Evolutionary conservation across 2,329 filamentous ascomycete genomes (phyloP).

Genomic region (Mariannaea elegans): DNA sequence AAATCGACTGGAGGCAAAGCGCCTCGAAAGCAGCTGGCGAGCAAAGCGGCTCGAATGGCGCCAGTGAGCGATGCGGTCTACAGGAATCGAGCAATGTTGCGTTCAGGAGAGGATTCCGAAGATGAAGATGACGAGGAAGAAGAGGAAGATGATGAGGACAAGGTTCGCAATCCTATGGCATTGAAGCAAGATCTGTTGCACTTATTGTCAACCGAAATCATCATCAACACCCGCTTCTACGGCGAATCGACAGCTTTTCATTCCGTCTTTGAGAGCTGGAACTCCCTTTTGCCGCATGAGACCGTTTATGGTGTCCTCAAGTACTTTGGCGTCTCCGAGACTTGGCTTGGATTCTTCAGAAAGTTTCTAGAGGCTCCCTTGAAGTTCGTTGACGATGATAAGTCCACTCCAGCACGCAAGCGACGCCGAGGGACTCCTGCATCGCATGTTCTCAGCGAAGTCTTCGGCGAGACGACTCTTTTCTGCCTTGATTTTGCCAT

Average conservation of each 20-base stretch:
- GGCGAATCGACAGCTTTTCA: constrained; percentile 57
- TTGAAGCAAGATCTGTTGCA: constrained; percentile 60
- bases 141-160: constrained; percentile 21
- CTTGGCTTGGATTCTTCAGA: constrained; percentile 67
- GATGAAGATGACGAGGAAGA: constrained; percentile 6
- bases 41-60: constrained; percentile 1
- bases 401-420: constrained; percentile 50
- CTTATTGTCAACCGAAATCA: constrained; percentile 56
- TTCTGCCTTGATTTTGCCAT: constrained; percentile 74
- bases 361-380: constrained; percentile 68
- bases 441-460: constrained; percentile 65
- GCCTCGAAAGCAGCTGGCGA: constrained; percentile 10
- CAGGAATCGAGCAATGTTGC: too few relatives aligned
- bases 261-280: constrained; percentile 56
- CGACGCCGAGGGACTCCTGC: constrained; percentile 68
- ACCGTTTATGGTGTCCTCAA: constrained; percentile 65
- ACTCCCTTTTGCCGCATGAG: constrained; percentile 59
- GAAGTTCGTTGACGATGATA: constrained; percentile 63
- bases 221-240: constrained; percentile 54
- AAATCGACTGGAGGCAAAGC: not conserved
- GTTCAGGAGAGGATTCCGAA: not conserved
- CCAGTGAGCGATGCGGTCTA: not conserved
- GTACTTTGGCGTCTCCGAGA: constrained; percentile 65
- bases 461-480: constrained; percentile 67
- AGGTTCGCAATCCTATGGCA: constrained; percentile 47